Percentiles rank a stretch among this genome's conserved stretches.
Evolutionary conservation across 176 grass and related monocot species (phyloP).

Genomic region (Ananas comosus): DNA sequence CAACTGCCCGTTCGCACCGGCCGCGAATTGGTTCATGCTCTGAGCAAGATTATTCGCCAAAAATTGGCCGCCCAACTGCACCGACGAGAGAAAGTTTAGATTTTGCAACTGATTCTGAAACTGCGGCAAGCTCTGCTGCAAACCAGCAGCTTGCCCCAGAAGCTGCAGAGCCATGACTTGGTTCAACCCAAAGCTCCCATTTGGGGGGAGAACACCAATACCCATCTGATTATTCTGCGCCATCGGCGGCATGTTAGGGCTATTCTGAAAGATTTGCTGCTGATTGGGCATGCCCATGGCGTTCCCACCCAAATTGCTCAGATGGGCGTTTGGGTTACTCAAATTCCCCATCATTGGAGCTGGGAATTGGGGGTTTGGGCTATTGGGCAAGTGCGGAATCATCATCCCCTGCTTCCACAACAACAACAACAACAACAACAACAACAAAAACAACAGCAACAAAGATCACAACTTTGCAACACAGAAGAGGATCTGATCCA

Average conservation of each 20-base stretch:
- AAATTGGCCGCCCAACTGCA: constrained; percentile 11
- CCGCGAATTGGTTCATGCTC: constrained; percentile 11
- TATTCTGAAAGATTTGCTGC: constrained; percentile 7
- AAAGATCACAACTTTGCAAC: background rate
- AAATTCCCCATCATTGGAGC: constrained; percentile 2
- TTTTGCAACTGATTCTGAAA: constrained; percentile 24
- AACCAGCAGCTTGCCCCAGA: constrained; percentile 6
- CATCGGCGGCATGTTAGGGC: background rate
- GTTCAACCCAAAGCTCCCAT: constrained; percentile 21
- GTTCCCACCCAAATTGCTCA: constrained; percentile 17
- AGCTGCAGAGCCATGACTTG: constrained; percentile 19
- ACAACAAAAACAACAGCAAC: background rate
- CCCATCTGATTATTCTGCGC: background rate
- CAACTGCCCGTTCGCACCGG: background rate
- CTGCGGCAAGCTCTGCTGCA: constrained; percentile 10
- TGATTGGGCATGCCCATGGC: constrained; percentile 22
- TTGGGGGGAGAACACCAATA: background rate
- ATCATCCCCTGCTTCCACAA: constrained; percentile 2
- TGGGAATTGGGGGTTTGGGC: constrained; percentile 19
- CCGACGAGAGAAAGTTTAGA: constrained; percentile 16
- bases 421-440: constrained; percentile 1
- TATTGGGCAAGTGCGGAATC: constrained; percentile 13
- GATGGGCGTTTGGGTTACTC: constrained; percentile 3
- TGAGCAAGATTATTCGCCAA: constrained; percentile 24
- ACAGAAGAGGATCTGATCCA: background rate